A percentile compares a stretch with the other conserved stretches of the same genome.
phyloP scores from a whole-genome alignment of 164 flowering plant species.

The Macadamia tetraphylla region DNA sequence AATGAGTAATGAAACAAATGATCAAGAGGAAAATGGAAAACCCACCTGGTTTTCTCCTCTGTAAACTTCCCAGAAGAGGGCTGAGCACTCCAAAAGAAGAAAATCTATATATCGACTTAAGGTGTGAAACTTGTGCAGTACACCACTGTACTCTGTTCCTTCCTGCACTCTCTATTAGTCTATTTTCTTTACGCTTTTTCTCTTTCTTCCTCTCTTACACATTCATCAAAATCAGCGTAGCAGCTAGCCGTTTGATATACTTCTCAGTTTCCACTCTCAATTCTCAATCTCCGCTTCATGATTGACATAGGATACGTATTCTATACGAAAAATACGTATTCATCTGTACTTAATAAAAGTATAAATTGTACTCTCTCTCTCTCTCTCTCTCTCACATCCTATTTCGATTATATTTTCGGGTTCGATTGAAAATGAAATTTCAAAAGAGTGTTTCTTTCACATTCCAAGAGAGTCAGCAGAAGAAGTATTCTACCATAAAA shows the following conservation, averaged over 20 bases:
- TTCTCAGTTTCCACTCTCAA: slow-evolving; percentile 2
- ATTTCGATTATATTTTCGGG: too few relatives aligned
- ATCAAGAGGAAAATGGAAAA: too few relatives aligned
- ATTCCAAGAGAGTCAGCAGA: neutral
- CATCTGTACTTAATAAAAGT: neutral
- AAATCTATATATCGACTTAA: slow-evolving; percentile 15
- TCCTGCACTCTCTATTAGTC: slow-evolving; percentile 15
- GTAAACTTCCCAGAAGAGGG: too few relatives aligned
- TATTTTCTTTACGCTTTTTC: slow-evolving; percentile 18
- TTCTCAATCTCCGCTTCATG: slow-evolving; percentile 6
- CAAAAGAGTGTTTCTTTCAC: neutral
- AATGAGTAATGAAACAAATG: too few relatives aligned
- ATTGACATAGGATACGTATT: slow-evolving; percentile 9
- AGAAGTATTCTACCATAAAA: slow-evolving; percentile 6
- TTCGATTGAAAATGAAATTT: neutral
- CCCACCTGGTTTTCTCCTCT: too few relatives aligned
- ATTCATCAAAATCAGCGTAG: slow-evolving; percentile 64
- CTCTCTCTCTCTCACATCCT: too few relatives aligned
- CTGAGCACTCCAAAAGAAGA: slow-evolving; percentile 16
- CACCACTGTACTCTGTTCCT: slow-evolving; percentile 8
- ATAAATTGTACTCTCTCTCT: too few relatives aligned
- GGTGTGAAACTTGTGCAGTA: slow-evolving; percentile 38
- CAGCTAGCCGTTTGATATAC: slow-evolving; percentile 57
- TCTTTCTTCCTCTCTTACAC: slow-evolving; percentile 2
- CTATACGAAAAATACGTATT: slow-evolving; percentile 4